phyloP scores from a whole-genome alignment of 208 protist species.

The Novymonas esmeraldas region DNA sequence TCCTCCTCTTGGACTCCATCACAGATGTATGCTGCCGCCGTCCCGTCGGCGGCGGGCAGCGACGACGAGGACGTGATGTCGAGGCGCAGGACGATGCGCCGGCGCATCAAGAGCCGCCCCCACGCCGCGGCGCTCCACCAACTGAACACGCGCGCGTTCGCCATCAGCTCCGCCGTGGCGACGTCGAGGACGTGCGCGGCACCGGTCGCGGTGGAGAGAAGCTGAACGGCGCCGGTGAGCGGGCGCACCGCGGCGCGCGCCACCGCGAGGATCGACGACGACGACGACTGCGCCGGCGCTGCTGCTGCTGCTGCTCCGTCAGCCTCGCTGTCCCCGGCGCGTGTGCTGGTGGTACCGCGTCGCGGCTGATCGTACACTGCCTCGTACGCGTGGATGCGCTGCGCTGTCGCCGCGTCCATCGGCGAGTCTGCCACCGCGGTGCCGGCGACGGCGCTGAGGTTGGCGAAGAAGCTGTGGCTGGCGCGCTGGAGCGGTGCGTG shows the following conservation, averaged over 20 bases:
- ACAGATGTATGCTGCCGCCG: neutral
- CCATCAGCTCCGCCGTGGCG: neutral
- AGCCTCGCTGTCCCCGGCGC: too few relatives aligned
- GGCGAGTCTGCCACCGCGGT: neutral
- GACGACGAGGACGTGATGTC: constrained; percentile 2
- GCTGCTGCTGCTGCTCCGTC: too few relatives aligned
- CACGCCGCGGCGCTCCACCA: constrained; percentile 29
- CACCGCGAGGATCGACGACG: neutral
- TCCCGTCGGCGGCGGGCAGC: neutral
- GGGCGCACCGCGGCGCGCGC: neutral
- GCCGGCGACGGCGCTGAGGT: constrained; percentile 2
- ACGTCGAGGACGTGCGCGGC: neutral
- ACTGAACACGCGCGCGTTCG: constrained; percentile 23
- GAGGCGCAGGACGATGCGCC: constrained; percentile 30
- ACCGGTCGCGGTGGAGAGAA: constrained; percentile 1
- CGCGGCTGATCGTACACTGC: too few relatives aligned
- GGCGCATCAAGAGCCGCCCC: constrained; percentile 30
- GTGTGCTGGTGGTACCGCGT: neutral
- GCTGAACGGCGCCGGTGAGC: neutral
- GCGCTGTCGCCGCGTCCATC: neutral
- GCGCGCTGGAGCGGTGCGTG: constrained; percentile 6
- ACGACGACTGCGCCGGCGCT: neutral
- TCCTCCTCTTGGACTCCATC: neutral
- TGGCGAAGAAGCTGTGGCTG: constrained; percentile 3
- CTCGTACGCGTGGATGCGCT: constrained; percentile 2